A percentile compares a stretch with the other conserved stretches of the same genome.
These are phyloP conservation scores for Celoporthe dispersa DNA, from an alignment of 2,329 filamentous ascomycete genomes.

Conservation along the genomic window DNA sequence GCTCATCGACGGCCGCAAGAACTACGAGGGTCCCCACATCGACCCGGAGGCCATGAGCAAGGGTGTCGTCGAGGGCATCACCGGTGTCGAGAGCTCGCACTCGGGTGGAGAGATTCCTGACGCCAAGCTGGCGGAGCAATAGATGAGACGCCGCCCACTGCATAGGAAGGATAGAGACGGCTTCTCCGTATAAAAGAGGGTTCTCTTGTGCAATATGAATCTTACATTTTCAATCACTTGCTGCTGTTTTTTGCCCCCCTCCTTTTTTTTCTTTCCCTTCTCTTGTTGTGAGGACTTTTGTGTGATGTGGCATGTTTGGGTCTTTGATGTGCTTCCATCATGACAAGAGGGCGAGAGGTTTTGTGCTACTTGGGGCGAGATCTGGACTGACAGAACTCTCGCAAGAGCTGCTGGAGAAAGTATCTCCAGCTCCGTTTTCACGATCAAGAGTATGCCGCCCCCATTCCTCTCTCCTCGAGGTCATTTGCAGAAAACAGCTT, in stretches of 20 bases:
- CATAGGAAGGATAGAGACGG: neutral
- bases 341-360: neutral
- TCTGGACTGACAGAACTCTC: neutral
- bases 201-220: neutral
- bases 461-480: neutral
- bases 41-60: slow-evolving; percentile 33
- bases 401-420: neutral
- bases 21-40: slow-evolving; percentile 47
- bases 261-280: too few relatives aligned
- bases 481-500: neutral
- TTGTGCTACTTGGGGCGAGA: neutral
- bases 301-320: neutral
- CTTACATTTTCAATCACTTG: neutral
- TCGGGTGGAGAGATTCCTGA: slow-evolving; percentile 11
- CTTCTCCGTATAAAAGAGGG: neutral
- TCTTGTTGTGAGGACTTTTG: neutral
- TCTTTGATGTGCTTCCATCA: neutral
- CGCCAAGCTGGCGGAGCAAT: slow-evolving; percentile 23
- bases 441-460: neutral
- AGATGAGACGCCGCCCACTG: neutral
- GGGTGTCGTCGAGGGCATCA: slow-evolving; percentile 32
- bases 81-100: slow-evolving; percentile 21
- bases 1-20: slow-evolving; percentile 54
- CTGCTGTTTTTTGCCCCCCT: neutral
- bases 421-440: neutral